Base-by-base conservation (phyloP, 2,329 filamentous ascomycete species). In the Xylaria sp. region DNA sequence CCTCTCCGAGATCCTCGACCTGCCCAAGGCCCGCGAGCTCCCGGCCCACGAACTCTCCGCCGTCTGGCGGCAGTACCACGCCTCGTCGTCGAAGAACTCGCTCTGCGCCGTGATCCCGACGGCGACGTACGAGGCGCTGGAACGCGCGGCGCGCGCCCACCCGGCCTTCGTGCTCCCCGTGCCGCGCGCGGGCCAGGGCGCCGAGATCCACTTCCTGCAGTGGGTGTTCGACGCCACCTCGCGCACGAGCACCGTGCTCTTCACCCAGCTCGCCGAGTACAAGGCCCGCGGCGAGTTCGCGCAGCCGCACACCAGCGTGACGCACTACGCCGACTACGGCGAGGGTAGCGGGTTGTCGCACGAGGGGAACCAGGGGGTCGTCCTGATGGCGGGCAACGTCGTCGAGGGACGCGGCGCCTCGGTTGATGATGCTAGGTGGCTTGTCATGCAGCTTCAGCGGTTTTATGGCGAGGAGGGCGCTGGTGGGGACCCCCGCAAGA, bases 201-300 rank as follows among this genome's bases (percentile, higher is more conserved):
- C 94, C 55, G 96, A 98, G 81, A 94, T 99, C 54, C 96, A 99
- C 82, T 97, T 97, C 80, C 82, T 99, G 70, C 95, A 99, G 81
- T 99, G 97, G 93, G 92, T 92, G 0, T 98, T 97, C 81, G 94
- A 97, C 69, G 82, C 81, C 25, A 83, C 83, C 65, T 87, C 85
- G 21, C 82, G 86, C 69, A 91, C 90, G 3, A 88, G 87, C 68
- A 93, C 92, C 0, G 91, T 98, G 5, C 89, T 99, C 40, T 98
- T 99, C 82, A 99, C 96, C 0, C 92, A 96, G 77, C 86, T 99
- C 37, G 95, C 93, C 18, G 93, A 98, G 79, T 99, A 92, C 84
- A 98, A 98, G 85, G 83, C 93, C 66, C 87, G 95, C 60, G 94
- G 94, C 60, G 93, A 97, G 80, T 99, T 90, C 78, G 93, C 93